Base-by-base conservation (phyloP, 495 filamentous ascomycete genomes). In the Tuber calosporum region DNA sequence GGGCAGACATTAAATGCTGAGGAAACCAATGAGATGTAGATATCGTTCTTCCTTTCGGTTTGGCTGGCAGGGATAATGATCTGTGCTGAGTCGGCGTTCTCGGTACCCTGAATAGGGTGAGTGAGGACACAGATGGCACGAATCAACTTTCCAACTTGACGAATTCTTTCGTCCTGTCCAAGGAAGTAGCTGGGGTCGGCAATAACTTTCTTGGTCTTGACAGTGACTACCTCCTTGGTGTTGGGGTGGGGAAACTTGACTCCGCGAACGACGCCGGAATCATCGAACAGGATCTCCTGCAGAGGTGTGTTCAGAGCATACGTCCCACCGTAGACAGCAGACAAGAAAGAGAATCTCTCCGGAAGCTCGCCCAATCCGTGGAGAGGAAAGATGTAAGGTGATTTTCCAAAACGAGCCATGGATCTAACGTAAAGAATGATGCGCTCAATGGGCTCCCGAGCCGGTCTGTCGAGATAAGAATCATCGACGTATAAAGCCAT, bases 241-340 rank as follows among this genome's bases (percentile, higher is more conserved):
- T 95, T 98, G 42, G 96, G 96, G 67, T 82, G 80, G 3, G 77
- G 77, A 37, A 81, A 81, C 84, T 93, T 95, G 84, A 99, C 97
- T 45, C 94, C 95, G 22, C 88, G 87, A 9, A 93, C 93, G 86
- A 96, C 96, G 73, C 87, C 88, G 73, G 84, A 86, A 71, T 91
- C 90, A 72, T 92, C 90, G 82, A 94, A 97, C 37, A 92, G 81
- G 69, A 99, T 85, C 85, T 98, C 94, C 76, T 97, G 90, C 67
- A 99, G 87, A 71, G 86, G 88, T 72, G 95, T 97, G 86, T 98
- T 98, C 79, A 99, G 90, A 92, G 98, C 98, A 84, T 99, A 98
- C 26, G 95, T 98, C 78, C 96, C 96, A 77, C 96, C 96, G 82
- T 98, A 97, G 84, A 98, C 97, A 81, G 95, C 95, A 17, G 93